phyloP scores from a whole-genome alignment of 2,329 filamentous ascomycete species.

The Colletotrichum sp. region DNA sequence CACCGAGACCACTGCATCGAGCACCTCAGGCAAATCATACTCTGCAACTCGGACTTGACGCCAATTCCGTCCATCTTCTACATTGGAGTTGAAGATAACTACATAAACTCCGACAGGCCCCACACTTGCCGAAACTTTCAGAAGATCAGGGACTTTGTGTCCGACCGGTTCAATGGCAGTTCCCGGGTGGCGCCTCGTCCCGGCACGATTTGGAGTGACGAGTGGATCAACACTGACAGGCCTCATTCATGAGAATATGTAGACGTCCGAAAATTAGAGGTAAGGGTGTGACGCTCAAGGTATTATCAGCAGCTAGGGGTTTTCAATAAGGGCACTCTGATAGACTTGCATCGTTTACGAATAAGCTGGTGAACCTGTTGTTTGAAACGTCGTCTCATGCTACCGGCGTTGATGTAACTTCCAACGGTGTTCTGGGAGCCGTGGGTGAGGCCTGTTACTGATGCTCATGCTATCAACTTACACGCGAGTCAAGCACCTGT shows the following conservation, averaged over 20 bases:
- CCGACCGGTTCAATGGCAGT: background rate
- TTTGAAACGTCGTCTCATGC: background rate
- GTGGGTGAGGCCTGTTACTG: background rate
- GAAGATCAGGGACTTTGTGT: background rate
- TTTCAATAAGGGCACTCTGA: background rate
- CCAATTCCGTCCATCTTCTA: background rate
- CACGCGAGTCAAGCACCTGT: no score
- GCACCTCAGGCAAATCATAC: background rate
- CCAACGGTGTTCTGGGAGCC: background rate
- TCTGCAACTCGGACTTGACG: background rate
- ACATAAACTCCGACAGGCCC: background rate
- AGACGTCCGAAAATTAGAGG: background rate
- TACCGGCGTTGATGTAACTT: background rate
- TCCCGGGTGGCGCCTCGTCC: background rate
- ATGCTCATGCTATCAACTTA: background rate
- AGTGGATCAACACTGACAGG: background rate
- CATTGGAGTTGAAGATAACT: background rate
- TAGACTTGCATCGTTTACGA: background rate
- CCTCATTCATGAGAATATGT: background rate
- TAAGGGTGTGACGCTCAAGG: background rate
- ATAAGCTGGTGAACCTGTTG: background rate
- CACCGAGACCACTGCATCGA: background rate
- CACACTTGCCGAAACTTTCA: background rate
- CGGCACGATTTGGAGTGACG: background rate
- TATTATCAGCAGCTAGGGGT: background rate